Evolutionary conservation across 306 rosid genomes (phyloP), one percentile per base, ranked within the genome.

Genomic region (Datisca glomerata): DNA sequence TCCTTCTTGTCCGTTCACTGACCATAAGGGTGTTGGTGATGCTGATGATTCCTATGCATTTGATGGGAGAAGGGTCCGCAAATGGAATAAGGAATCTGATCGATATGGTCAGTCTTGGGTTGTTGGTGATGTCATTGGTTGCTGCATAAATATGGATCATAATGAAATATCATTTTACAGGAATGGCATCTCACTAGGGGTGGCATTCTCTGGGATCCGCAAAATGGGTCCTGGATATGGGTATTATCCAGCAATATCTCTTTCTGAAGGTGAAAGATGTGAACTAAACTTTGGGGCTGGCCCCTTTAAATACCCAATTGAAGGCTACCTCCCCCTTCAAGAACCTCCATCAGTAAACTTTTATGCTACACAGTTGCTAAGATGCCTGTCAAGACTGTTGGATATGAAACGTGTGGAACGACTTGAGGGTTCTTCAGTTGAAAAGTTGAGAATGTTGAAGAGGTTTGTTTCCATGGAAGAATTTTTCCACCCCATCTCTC

Each of bases 11-110:
- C 95, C 86, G 49, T 89, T 89, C 64, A 77, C 86, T 40, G 81
- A 84, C 39, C 86, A 80, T 14, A 65, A 84, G 74, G 98, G 94
- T 61, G 98, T 89, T 29, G 98, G 98, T 32, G 98, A 89, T 55
- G 80, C 81, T 6, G 93, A 78, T 8, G 98, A 80, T 69, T 89
- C 95, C 0, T 89, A 89, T 59, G 98, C 98, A n/a, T 89, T 77
- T 66, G 98, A 89, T 66, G 98, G 98, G 54, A 78, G 74, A 56
- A 83, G 95, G 59, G 84, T 77, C 54, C 73, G 65, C 49, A 89
- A 89, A 72, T 84, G 96, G 98, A 89, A 84, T 67, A 89, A 78
- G 61, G 79, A 78, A 22, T 84, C 72, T 9, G 77, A 84, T 60
- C 55, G 70, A 13, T 89, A 89, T 68, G 98, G 98, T 39, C 86